Evolutionary conservation across 2,329 filamentous ascomycete genomes (phyloP).

Genomic region (Aspergillus aculeatus): DNA sequence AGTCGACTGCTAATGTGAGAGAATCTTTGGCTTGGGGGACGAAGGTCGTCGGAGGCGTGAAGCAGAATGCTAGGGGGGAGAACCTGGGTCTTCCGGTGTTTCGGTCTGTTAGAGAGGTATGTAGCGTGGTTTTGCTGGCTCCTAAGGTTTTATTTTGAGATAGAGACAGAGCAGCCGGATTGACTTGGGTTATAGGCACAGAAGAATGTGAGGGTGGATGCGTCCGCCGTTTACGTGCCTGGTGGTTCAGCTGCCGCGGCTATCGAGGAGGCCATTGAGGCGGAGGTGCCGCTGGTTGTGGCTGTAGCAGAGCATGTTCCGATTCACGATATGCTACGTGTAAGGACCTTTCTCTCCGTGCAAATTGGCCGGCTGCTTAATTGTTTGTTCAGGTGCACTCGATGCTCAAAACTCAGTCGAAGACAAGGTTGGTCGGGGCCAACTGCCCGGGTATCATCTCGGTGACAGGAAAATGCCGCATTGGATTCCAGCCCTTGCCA

Average conservation of each 20-base stretch:
- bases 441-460: constrained; percentile 80
- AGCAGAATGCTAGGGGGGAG: constrained; percentile 66
- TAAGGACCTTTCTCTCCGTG: constrained; percentile 34
- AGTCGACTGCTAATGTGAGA: constrained; percentile 71
- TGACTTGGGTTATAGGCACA: constrained; percentile 53
- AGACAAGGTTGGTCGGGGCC: constrained; percentile 72
- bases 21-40: constrained; percentile 77
- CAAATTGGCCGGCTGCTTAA: not conserved
- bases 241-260: constrained; percentile 70
- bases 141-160: not conserved
- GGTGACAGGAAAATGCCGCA: constrained; percentile 66
- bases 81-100: constrained; percentile 72
- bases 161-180: no score
- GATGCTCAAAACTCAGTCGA: constrained; percentile 68
- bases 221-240: constrained; percentile 76
- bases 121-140: no score
- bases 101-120: constrained; percentile 62
- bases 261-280: constrained; percentile 77
- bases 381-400: constrained; percentile 57
- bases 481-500: constrained; percentile 74
- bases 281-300: constrained; percentile 73
- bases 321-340: constrained; percentile 72
- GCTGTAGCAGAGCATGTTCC: constrained; percentile 80
- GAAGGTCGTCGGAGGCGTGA: constrained; percentile 76
- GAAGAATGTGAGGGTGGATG: constrained; percentile 69